Evolutionary conservation across 768 basidiomycete species (phyloP).

Genomic region (Holtermanniella nyarrowii): DNA sequence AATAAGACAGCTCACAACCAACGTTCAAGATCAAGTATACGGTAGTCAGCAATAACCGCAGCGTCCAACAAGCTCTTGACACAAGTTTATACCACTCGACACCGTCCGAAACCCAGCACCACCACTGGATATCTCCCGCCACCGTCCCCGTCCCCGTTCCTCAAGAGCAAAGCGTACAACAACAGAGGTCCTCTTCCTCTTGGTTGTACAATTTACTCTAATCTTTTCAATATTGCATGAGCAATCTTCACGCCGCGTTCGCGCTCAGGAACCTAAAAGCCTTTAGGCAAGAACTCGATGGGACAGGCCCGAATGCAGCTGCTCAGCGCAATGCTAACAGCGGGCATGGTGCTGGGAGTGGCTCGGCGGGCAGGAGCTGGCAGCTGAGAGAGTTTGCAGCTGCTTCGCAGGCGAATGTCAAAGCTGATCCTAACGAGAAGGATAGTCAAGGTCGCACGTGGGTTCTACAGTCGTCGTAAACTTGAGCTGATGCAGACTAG

Average conservation of each 20-base stretch:
- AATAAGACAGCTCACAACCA: no score
- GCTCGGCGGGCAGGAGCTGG: constrained; percentile 25
- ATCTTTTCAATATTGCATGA: constrained; percentile 14
- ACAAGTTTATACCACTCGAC: no score
- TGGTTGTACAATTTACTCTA: not conserved
- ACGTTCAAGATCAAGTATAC: no score
- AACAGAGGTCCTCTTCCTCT: not conserved
- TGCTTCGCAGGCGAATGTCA: constrained; percentile 5
- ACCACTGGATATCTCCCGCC: no score
- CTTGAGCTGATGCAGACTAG: constrained; percentile 44
- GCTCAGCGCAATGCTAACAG: not conserved
- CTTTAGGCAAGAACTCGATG: constrained; percentile 34
- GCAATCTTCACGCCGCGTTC: constrained; percentile 34
- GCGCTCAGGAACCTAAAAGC: constrained; percentile 33
- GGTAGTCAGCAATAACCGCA: no score
- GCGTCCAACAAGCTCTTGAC: no score
- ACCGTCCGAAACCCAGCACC: no score
- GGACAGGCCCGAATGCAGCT: constrained; percentile 8
- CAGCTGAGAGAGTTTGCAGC: constrained; percentile 14
- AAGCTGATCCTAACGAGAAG: constrained; percentile 39
- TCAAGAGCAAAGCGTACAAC: no score
- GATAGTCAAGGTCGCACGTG: constrained; percentile 38
- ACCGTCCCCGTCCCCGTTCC: no score
- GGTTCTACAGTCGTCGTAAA: constrained; percentile 3
- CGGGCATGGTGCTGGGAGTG: constrained; percentile 2